Conservation (phyloP, 805 yeast genomes). For the Candida takata region DNA sequence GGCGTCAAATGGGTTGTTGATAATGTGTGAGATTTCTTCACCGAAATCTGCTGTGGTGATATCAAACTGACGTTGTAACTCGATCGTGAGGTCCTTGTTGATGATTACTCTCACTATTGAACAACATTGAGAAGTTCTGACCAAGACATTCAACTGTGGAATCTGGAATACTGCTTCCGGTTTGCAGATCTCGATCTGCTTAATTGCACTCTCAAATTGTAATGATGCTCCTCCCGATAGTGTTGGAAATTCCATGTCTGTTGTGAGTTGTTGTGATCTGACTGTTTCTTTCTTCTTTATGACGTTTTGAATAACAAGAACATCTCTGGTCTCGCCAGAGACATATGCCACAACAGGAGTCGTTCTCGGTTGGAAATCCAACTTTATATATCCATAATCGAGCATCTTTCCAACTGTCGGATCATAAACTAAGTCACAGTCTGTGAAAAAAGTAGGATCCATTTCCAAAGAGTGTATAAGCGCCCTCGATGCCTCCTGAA, state of each 20-base stretch:
- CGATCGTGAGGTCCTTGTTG: constrained; percentile 5
- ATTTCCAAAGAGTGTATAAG: constrained; percentile 2
- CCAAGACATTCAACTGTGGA: constrained; percentile 26
- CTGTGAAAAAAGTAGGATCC: background rate
- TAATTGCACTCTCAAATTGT: constrained; percentile 32
- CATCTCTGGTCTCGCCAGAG: constrained; percentile 2
- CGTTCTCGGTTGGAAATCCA: too few species aligned
- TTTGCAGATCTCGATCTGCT: constrained; percentile 31
- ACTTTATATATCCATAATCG: constrained; percentile 4
- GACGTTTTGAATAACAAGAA: constrained; percentile 4
- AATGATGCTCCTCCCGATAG: constrained; percentile 13
- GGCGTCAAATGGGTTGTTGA: constrained; percentile 37
- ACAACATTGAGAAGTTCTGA: constrained; percentile 28
- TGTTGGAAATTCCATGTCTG: constrained; percentile 4
- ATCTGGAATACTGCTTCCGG: constrained; percentile 19
- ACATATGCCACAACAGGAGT: constrained; percentile 6
- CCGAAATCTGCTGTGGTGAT: constrained; percentile 21
- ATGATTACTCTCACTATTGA: background rate
- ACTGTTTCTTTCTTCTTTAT: background rate
- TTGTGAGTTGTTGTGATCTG: background rate
- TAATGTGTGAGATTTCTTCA: constrained; percentile 37
- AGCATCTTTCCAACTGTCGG: constrained; percentile 26
- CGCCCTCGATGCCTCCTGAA: background rate
- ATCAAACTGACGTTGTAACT: constrained; percentile 2
- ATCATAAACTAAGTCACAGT: constrained; percentile 25